Evolutionary conservation across 768 basidiomycete species (phyloP).

Genomic region (Polyporus arcularius): DNA sequence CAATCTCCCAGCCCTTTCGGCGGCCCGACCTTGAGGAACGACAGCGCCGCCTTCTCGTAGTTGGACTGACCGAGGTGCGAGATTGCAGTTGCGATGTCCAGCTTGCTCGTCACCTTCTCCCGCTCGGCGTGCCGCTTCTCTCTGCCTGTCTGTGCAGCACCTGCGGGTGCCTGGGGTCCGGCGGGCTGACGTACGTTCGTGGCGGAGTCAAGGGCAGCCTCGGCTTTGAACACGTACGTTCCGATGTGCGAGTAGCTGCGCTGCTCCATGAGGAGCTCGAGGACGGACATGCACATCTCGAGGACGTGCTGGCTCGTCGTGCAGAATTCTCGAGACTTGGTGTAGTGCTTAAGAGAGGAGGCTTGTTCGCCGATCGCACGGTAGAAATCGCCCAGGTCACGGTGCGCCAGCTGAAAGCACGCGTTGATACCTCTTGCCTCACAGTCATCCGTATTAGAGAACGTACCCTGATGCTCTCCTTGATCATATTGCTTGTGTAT

Average conservation of each 20-base stretch:
- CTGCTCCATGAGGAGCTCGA: constrained; percentile 88
- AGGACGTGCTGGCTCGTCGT: constrained; percentile 90
- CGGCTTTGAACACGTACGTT: constrained; percentile 97
- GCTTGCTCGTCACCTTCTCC: constrained; percentile 71
- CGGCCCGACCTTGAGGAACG: constrained; percentile 69
- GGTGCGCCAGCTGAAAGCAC: constrained; percentile 79
- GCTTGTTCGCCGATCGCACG: constrained; percentile 71
- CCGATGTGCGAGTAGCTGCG: constrained; percentile 83
- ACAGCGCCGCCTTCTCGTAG: constrained; percentile 80
- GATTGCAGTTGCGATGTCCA: constrained; percentile 80
- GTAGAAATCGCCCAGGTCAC: constrained; percentile 84
- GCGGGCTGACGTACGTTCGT: constrained; percentile 20
- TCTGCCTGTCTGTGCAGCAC: constrained; percentile 33
- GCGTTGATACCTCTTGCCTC: not conserved
- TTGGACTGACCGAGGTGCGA: constrained; percentile 68
- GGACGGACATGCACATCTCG: constrained; percentile 84
- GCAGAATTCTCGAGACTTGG: constrained; percentile 92
- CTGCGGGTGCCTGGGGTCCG: constrained; percentile 18
- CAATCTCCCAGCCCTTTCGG: constrained; percentile 73
- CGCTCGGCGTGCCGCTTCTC: constrained; percentile 59
- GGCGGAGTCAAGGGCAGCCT: constrained; percentile 76
- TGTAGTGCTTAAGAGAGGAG: constrained; percentile 75
- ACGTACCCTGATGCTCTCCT: constrained; percentile 91
- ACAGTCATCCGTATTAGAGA: no score
- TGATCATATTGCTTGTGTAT: constrained; percentile 96